Conservation (phyloP, 768 basidiomycete species). For the Polyporus arcularius region DNA sequence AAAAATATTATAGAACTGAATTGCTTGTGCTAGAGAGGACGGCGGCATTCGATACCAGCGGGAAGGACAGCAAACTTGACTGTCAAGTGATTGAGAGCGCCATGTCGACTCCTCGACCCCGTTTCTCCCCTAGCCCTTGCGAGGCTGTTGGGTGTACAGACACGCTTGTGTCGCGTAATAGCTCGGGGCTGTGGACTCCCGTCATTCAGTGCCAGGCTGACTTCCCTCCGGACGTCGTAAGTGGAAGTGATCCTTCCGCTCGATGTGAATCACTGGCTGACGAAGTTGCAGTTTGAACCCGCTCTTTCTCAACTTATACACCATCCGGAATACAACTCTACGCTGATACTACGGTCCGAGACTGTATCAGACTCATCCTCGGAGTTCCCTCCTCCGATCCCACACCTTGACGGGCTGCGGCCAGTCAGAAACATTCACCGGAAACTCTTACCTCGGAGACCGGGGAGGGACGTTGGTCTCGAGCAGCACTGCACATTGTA, state of each 20-base stretch:
- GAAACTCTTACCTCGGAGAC: constrained; percentile 74
- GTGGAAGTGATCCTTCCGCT: background rate
- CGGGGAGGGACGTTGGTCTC: constrained; percentile 69
- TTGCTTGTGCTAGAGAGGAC: no score
- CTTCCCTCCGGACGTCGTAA: constrained; percentile 34
- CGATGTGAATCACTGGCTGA: no score
- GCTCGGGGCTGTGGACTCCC: constrained; percentile 27
- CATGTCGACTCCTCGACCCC: constrained; percentile 5
- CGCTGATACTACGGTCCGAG: constrained; percentile 86
- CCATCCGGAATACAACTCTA: constrained; percentile 93
- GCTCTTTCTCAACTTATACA: constrained; percentile 74
- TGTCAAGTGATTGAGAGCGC: no score
- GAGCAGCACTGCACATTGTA: constrained; percentile 84
- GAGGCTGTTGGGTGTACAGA: background rate
- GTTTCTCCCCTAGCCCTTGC: constrained; percentile 13
- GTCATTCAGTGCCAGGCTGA: constrained; percentile 33
- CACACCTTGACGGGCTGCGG: constrained; percentile 39
- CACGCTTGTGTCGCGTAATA: background rate
- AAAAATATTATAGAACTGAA: no score
- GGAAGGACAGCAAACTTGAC: no score
- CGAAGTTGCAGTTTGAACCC: constrained; percentile 59
- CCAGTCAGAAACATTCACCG: constrained; percentile 61
- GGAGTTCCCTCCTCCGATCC: constrained; percentile 32
- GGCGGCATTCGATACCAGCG: no score
- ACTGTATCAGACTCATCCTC: constrained; percentile 36